These are phyloP conservation scores for Conringia planisiliqua DNA, from an alignment of 345 rosid species.

Conservation along the genomic window DNA sequence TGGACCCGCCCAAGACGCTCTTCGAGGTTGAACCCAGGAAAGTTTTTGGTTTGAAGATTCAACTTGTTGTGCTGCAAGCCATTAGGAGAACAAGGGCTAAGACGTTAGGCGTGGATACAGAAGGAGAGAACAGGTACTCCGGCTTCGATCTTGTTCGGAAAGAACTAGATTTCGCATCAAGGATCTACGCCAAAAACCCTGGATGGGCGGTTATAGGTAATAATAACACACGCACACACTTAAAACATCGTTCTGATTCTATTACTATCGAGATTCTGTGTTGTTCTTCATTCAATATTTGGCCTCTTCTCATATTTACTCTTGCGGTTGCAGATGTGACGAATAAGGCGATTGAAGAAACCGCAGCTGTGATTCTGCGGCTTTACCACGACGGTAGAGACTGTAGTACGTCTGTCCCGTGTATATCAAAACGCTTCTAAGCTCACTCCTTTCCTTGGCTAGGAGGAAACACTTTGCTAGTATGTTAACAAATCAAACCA, in stretches of 20 bases:
- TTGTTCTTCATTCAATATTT: background rate
- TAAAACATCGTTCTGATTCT: background rate
- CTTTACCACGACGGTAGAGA: conserved; percentile 66
- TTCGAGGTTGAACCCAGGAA: conserved; percentile 68
- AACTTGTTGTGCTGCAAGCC: conserved; percentile 60
- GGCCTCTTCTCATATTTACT: background rate
- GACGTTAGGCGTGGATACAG: conserved; percentile 57
- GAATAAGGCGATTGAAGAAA: conserved; percentile 89
- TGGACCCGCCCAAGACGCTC: conserved; percentile 61
- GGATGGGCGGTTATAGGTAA: conserved; percentile 81
- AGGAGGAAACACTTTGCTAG: background rate
- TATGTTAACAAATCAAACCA: background rate
- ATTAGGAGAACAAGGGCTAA: conserved; percentile 75
- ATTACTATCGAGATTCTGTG: background rate
- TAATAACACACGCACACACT: background rate
- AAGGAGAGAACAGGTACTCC: conserved; percentile 61
- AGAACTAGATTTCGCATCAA: conserved; percentile 66
- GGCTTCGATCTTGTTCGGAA: conserved; percentile 73
- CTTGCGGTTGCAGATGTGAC: conserved; percentile 63
- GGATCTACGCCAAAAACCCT: conserved; percentile 63
- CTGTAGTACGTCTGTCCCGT: conserved; percentile 54
- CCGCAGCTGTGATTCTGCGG: conserved; percentile 74
- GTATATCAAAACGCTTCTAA: conserved; percentile 65
- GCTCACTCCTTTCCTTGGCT: conserved; percentile 5
- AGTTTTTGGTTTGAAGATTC: conserved; percentile 74